phyloP scores from a whole-genome alignment of 2,329 filamentous ascomycete genomes.

The Akanthomyces uredinophilus region DNA sequence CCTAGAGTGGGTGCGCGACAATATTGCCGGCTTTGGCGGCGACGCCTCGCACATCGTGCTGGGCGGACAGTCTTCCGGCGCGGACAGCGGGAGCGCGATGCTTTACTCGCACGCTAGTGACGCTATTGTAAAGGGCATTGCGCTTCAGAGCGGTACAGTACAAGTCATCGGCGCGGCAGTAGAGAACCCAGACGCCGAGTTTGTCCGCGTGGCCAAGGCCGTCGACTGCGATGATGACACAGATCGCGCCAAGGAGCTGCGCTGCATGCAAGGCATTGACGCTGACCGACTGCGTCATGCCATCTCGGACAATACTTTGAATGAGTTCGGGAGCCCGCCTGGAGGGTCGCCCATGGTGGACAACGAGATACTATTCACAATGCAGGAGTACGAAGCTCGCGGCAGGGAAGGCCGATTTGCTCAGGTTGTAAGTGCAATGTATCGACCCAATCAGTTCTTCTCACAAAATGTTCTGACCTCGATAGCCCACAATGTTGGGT shows the following conservation, averaged over 20 bases:
- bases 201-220: slow-evolving; percentile 3
- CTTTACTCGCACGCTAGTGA: slow-evolving; percentile 6
- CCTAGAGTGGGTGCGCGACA: slow-evolving; percentile 16
- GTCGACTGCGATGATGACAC: slow-evolving; percentile 1
- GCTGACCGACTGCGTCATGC: not conserved
- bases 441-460: not conserved
- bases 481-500: not conserved
- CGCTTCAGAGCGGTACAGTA: slow-evolving; percentile 11
- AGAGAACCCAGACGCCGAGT: slow-evolving; percentile 6
- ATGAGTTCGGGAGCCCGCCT: not conserved
- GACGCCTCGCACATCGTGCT: slow-evolving; percentile 15
- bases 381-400: not conserved
- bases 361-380: not conserved
- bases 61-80: slow-evolving; percentile 18
- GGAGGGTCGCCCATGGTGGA: not conserved
- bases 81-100: not conserved
- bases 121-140: slow-evolving; percentile 4
- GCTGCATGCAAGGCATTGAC: not conserved
- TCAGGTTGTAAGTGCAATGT: not conserved
- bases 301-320: not conserved
- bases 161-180: slow-evolving; percentile 5
- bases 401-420: not conserved
- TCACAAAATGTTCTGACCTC: not conserved
- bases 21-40: slow-evolving; percentile 16
- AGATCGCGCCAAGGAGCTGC: not conserved